Percentiles rank a stretch among this genome's conserved stretches.
Evolutionary conservation across 2,329 filamentous ascomycete genomes (phyloP).

Genomic region (Aspergillus persii): DNA sequence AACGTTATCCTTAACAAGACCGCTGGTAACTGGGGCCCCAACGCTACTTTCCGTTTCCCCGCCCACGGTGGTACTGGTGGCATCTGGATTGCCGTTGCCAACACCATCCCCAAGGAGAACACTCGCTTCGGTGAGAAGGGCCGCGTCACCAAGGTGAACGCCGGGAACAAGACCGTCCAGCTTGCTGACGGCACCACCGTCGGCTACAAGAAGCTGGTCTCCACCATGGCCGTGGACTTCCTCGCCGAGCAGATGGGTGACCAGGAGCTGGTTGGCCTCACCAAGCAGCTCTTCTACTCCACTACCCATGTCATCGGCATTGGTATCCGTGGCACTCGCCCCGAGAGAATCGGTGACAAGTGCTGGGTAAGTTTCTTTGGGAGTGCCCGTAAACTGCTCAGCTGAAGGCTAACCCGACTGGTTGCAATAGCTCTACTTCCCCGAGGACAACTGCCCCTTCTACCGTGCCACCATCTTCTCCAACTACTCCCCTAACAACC

Average conservation of each 20-base stretch:
- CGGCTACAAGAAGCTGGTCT: conserved; percentile 88
- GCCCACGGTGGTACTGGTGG: conserved; percentile 92
- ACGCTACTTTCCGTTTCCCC: conserved; percentile 97
- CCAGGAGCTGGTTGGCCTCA: conserved; percentile 75
- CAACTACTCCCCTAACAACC: conserved; percentile 99
- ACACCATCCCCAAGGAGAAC: conserved; percentile 89
- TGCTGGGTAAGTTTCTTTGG: conserved; percentile 70
- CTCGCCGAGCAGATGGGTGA: conserved; percentile 86
- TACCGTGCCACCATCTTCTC: conserved; percentile 99
- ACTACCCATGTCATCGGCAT: conserved; percentile 97
- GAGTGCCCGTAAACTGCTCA: neutral
- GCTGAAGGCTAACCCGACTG: neutral
- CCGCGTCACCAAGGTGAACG: conserved; percentile 82
- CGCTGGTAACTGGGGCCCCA: conserved; percentile 96
- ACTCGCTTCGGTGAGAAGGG: conserved; percentile 84
- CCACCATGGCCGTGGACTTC: conserved; percentile 92
- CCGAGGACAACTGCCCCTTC: conserved; percentile 97
- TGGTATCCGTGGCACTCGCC: conserved; percentile 84
- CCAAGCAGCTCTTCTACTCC: conserved; percentile 93
- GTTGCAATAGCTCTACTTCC: conserved; percentile 77
- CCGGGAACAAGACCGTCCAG: conserved; percentile 76
- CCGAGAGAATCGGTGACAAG: conserved; percentile 97
- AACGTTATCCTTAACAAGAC: conserved; percentile 97
- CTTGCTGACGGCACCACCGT: conserved; percentile 83
- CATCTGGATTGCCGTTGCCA: conserved; percentile 97